Evolutionary conservation across 768 basidiomycete species (phyloP).

Genomic region (Boletus tylopilopsis): DNA sequence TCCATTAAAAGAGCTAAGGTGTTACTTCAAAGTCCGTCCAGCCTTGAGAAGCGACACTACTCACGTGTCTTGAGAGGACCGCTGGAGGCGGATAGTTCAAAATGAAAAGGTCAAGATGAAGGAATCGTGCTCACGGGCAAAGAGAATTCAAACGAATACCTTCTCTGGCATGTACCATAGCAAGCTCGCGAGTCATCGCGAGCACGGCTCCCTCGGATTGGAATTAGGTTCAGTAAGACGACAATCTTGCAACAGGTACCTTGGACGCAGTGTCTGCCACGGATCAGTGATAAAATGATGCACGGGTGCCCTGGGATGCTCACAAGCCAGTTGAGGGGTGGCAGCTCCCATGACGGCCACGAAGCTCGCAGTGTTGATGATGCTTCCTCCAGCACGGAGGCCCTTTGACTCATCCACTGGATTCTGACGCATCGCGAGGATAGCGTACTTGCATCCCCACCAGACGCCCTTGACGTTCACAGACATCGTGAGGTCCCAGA

Average conservation of each 20-base stretch:
- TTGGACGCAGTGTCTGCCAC: slow-evolving; percentile 88
- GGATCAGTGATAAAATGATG: slow-evolving; percentile 1
- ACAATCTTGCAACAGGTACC: slow-evolving; percentile 36
- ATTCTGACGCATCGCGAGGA: slow-evolving; percentile 94
- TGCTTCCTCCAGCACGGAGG: slow-evolving; percentile 78
- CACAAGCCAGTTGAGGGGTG: slow-evolving; percentile 97
- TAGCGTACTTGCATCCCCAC: slow-evolving; percentile 99
- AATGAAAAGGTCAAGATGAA: not conserved
- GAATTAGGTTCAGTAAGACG: slow-evolving; percentile 7
- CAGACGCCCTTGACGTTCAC: slow-evolving; percentile 99
- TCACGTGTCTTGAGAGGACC: slow-evolving; percentile 94
- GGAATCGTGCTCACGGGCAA: slow-evolving; percentile 72
- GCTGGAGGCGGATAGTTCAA: slow-evolving; percentile 36
- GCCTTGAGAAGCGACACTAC: slow-evolving; percentile 22
- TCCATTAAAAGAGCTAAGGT: slow-evolving; percentile 91
- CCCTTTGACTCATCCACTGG: slow-evolving; percentile 77
- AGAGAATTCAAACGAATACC: slow-evolving; percentile 95
- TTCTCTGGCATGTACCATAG: slow-evolving; percentile 96
- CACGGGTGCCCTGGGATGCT: not conserved
- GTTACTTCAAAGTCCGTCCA: not conserved
- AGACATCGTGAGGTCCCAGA: slow-evolving; percentile 93
- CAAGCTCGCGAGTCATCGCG: slow-evolving; percentile 96
- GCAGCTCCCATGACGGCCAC: slow-evolving; percentile 95
- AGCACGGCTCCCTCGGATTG: slow-evolving; percentile 82
- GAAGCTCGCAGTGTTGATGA: slow-evolving; percentile 98